These are phyloP conservation scores for Brasilioporus rufonigricans DNA, from an alignment of 768 basidiomycete species.

Conservation along the genomic window DNA sequence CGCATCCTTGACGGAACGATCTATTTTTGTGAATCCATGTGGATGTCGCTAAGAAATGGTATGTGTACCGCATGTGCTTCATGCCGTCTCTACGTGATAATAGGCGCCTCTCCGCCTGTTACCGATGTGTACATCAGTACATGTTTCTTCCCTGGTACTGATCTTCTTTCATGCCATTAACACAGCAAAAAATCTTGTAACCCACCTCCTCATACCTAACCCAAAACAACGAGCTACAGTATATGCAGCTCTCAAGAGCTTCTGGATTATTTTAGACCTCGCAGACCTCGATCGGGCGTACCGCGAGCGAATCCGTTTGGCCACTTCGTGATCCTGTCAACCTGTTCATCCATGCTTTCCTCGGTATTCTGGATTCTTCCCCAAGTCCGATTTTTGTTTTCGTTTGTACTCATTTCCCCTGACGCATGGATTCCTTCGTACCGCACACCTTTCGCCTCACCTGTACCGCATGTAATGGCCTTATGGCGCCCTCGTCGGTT, in stretches of 20 bases:
- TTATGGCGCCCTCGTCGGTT: not conserved
- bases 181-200: conserved; percentile 54
- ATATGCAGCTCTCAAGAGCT: conserved; percentile 52
- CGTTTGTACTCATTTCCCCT: not conserved
- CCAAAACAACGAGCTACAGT: conserved; percentile 61
- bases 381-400: not conserved
- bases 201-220: conserved; percentile 59
- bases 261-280: conserved; percentile 67
- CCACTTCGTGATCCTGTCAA: conserved; percentile 9
- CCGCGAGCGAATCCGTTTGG: conserved; percentile 45
- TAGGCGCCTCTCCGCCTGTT: conserved; percentile 1
- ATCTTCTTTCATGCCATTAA: not conserved
- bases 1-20: conserved; percentile 64
- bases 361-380: not conserved
- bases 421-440: not conserved
- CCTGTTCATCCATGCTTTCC: no score
- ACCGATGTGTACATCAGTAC: not conserved
- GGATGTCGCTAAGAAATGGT: conserved; percentile 63
- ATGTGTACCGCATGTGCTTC: conserved; percentile 14
- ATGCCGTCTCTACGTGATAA: not conserved
- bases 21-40: conserved; percentile 52
- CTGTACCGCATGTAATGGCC: not conserved
- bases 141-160: conserved; percentile 2
- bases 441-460: not conserved
- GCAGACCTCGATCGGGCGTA: conserved; percentile 62